phyloP scores from a whole-genome alignment of 2,329 filamentous ascomycete genomes.

The Fusarium sp. region DNA sequence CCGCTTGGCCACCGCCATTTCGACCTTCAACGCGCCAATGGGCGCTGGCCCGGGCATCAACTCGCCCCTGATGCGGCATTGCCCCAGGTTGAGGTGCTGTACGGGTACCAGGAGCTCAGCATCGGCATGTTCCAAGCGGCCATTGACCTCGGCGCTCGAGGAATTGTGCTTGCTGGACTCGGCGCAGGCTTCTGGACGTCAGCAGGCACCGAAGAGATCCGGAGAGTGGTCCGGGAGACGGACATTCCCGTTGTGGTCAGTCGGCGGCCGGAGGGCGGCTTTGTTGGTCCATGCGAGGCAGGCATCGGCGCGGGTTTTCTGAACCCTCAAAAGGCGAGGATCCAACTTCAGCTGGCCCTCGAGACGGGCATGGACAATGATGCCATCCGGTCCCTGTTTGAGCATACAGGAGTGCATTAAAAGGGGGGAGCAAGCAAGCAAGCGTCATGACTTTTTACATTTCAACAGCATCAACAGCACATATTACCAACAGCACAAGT shows the following conservation, averaged over 20 bases:
- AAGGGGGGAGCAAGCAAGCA: slow-evolving; percentile 3
- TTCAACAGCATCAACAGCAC: slow-evolving; percentile 6
- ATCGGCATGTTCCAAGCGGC: slow-evolving; percentile 59
- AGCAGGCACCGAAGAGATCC: slow-evolving; percentile 52
- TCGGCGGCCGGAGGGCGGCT: slow-evolving; percentile 62
- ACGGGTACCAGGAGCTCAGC: slow-evolving; percentile 64
- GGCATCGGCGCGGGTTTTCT: slow-evolving; percentile 61
- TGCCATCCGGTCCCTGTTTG: slow-evolving; percentile 44
- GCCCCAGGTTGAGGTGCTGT: slow-evolving; percentile 67
- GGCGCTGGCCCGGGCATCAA: slow-evolving; percentile 18
- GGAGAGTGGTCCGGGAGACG: slow-evolving; percentile 56
- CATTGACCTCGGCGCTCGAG: slow-evolving; percentile 61
- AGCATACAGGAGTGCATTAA: slow-evolving; percentile 43
- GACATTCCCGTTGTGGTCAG: slow-evolving; percentile 62
- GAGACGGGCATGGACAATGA: slow-evolving; percentile 42
- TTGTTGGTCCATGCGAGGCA: slow-evolving; percentile 55
- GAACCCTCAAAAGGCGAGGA: slow-evolving; percentile 65
- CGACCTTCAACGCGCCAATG: slow-evolving; percentile 43
- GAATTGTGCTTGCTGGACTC: slow-evolving; percentile 66
- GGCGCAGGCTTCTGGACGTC: slow-evolving; percentile 63
- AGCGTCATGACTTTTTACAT: slow-evolving; percentile 2
- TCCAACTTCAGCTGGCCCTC: slow-evolving; percentile 59
- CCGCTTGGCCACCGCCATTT: slow-evolving; percentile 60
- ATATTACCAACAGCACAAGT: slow-evolving; percentile 23
- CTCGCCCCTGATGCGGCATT: slow-evolving; percentile 47